Conservation (phyloP, 352 stramenopile genomes). For the Phytophthora fragariaefolia region DNA sequence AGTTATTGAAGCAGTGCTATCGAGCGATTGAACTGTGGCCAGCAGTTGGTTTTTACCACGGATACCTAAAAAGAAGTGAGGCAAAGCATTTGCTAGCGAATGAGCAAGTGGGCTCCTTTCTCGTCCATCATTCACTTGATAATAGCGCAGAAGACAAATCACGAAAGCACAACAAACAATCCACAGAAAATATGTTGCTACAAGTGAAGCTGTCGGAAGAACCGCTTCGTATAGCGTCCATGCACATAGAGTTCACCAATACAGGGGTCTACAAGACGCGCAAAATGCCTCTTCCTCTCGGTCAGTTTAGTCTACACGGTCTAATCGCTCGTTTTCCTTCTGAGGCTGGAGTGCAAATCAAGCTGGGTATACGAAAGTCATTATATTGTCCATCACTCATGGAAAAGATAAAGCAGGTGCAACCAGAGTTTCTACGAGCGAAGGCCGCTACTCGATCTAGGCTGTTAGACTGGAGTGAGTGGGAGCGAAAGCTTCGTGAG, state of each 20-base stretch:
- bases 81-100: slow-evolving; percentile 37
- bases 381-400: slow-evolving; percentile 25
- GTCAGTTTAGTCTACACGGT: slow-evolving; percentile 53
- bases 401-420: slow-evolving; percentile 20
- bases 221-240: slow-evolving; percentile 45
- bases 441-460: slow-evolving; percentile 12
- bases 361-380: slow-evolving; percentile 41
- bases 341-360: slow-evolving; percentile 44
- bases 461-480: slow-evolving; percentile 41
- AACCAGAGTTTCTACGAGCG: slow-evolving; percentile 7
- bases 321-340: slow-evolving; percentile 47
- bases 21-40: slow-evolving; percentile 60
- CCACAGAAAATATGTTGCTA: slow-evolving; percentile 29
- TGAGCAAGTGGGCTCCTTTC: slow-evolving; percentile 48
- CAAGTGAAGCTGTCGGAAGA: slow-evolving; percentile 54
- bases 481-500: slow-evolving; percentile 35
- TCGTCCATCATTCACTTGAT: slow-evolving; percentile 43
- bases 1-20: slow-evolving; percentile 49
- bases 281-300: slow-evolving; percentile 37
- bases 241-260: slow-evolving; percentile 45
- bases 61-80: slow-evolving; percentile 31
- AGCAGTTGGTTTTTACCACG: slow-evolving; percentile 64
- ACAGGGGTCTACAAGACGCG: slow-evolving; percentile 43
- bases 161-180: slow-evolving; percentile 1
- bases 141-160: not conserved